A percentile compares a stretch with the other conserved stretches of the same genome.
phyloP scores from a whole-genome alignment of 129 eudicot genomes.

The Apium graveolens region DNA sequence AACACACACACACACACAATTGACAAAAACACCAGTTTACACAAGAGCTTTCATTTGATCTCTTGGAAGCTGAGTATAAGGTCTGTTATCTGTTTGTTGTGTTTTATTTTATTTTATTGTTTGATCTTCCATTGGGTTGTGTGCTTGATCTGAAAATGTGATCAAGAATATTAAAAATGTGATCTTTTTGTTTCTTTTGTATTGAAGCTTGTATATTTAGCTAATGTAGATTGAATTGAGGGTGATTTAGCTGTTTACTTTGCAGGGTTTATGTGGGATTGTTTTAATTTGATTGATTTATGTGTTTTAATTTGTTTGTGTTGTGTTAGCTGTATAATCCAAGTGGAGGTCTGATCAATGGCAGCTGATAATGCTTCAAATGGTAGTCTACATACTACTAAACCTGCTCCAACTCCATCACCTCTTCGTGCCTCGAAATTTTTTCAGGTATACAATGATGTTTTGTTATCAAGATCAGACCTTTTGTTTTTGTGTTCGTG shows the following conservation, averaged over 20 bases:
- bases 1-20: not conserved
- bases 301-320: not conserved
- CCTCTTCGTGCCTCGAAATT: conserved; percentile 67
- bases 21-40: not conserved
- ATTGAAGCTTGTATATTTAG: not conserved
- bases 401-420: conserved; percentile 70
- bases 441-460: conserved; percentile 41
- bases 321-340: not conserved
- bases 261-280: not conserved
- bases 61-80: not conserved
- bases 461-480: not conserved
- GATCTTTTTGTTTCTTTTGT: not conserved
- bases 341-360: not conserved
- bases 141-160: not conserved
- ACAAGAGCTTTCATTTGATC: not conserved
- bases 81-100: not conserved
- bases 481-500: not conserved
- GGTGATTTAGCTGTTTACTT: not conserved
- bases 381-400: conserved; percentile 11
- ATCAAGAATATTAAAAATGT: not conserved
- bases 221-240: not conserved
- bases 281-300: not conserved
- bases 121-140: not conserved
- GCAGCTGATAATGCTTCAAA: not conserved
- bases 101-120: not conserved